Evolutionary conservation across 768 basidiomycete species (phyloP), one percentile per base, ranked within the genome.

Genomic region (Hygrophorus russula): DNA sequence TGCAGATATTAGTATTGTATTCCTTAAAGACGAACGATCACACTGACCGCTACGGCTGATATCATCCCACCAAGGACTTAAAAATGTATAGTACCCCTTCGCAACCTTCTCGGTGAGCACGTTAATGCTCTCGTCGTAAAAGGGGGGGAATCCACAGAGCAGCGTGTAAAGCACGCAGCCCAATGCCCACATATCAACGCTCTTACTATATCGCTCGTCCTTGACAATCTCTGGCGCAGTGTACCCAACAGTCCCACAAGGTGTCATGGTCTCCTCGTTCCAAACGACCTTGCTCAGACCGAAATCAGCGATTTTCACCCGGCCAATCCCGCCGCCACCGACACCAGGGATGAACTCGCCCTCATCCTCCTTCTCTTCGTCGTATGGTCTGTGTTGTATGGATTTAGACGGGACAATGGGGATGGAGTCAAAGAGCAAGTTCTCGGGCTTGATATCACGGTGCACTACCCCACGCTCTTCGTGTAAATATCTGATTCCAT

Each of bases 51-150:
- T 74, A 47, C 67, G 57, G 48, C 82, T 88, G 50, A 97, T 89
- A 51, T 96, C 87, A 54, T 99, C 94, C 96, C 96, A 99, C 91
- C 97, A 99, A 2, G 96, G 96, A 53, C 89, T 94, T 39, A 99
- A 67, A 70, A 99, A 99, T 0, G 96, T 98, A 61, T 98, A 99
- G 59, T 96, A 86, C 4, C 96, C 96, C 47, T 84, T 71, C 2
- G 96, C 96, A 17, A 99, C 96, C 62, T 99, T 99, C 63, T 98
- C 94, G 0, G 96, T 98, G 35, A 98, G 74, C 32, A 97, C 91
- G 53, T 86, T 91, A 65, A 99, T 99, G 56, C 88, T 93, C 61
- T 99, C 96, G 51, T 99, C 96, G 63, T 98, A 99, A 67, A 99
- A 99, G 0, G 96, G 96, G 36, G 86, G 87, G 62, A 97, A 96